phyloP scores from a whole-genome alignment of 768 basidiomycete genomes.

The Tricholoma bakamatsutake region DNA sequence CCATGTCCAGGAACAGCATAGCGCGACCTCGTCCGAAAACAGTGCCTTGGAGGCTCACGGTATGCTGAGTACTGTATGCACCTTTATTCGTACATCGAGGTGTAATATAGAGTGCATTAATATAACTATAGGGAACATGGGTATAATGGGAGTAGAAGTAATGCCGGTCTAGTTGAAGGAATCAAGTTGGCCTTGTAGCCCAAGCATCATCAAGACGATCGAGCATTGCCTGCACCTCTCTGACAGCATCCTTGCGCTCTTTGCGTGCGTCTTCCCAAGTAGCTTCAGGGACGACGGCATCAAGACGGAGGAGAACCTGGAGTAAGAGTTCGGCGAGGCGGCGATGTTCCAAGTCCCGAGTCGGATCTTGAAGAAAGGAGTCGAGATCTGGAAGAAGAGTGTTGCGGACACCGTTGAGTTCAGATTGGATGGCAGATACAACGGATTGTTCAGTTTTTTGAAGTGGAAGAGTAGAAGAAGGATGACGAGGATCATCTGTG shows the following conservation, averaged over 20 bases:
- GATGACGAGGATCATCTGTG: constrained; percentile 26
- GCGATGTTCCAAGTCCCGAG: constrained; percentile 33
- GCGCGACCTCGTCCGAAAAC: no score
- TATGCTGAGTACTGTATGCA: no score
- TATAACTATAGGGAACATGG: background rate
- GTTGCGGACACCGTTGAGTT: constrained; percentile 44
- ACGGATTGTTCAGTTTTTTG: constrained; percentile 43
- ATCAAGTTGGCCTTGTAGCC: constrained; percentile 24
- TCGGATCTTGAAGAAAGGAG: constrained; percentile 37
- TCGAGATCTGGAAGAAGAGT: constrained; percentile 54
- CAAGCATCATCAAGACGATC: constrained; percentile 76
- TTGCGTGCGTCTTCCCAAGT: constrained; percentile 75
- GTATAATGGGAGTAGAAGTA: background rate
- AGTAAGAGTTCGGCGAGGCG: constrained; percentile 78
- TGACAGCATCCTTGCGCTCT: constrained; percentile 83
- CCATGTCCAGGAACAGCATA: no score
- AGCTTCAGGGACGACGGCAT: constrained; percentile 68
- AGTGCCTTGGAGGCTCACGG: no score
- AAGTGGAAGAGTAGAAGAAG: constrained; percentile 10
- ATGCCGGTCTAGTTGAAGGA: background rate
- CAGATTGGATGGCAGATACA: constrained; percentile 49
- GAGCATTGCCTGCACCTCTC: constrained; percentile 75
- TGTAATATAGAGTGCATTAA: background rate
- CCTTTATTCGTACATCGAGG: background rate
- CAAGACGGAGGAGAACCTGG: constrained; percentile 82